Base-by-base conservation (phyloP, 495 filamentous ascomycete species). In the Evernia prunastri region DNA sequence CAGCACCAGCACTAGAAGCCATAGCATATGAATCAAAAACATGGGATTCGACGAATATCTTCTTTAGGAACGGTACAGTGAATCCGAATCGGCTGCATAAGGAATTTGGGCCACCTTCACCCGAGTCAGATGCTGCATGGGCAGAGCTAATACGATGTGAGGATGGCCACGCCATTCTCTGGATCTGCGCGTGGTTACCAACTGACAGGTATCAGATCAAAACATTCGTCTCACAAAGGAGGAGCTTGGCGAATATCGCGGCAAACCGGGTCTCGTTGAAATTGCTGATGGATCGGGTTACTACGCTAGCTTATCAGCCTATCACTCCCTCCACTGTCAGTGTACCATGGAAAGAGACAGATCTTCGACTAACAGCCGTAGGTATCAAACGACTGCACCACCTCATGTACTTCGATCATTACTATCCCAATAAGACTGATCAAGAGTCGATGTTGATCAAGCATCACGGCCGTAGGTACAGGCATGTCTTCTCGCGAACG, bases 171-270 rank as follows among this genome's bases (percentile, higher is more conserved):
- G 3, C 18, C 25, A 9, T 9, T 29, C 36, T 45, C 59, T 12
- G 11, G 33, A 37, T 1, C 33, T 43, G 36, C 12, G 33, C 47
- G 23, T 10, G 33, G 11, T n/a, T n/a, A 47, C 42, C 29, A 18
- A 61, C 47, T 18, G 27, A 27, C n/a, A 18, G 12, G 18, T 33
- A 18, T 42, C 36, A 47, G 36, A 61, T 20, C 59, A 61, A 29
- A 49, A 61, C 36, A 70, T 96, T 91, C 66, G 92, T 92, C 82
- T 97, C 93, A 69, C 96, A 89, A 82, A 91, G 96, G 63, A 96
- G 87, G 64, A 97, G 85, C 72, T 97, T 92, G 3, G 93, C 89
- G 33, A 96, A 91, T 68, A 96, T 89, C 54, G 88, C 87, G 43
- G 92, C 90, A 56, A 89, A n/a, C n/a, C n/a, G n/a, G n/a, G n/a